Evolutionary conservation across 108 stramenopile species (phyloP), one percentile per base, ranked within the genome.

Genomic region (Skeletonema marinoi): DNA sequence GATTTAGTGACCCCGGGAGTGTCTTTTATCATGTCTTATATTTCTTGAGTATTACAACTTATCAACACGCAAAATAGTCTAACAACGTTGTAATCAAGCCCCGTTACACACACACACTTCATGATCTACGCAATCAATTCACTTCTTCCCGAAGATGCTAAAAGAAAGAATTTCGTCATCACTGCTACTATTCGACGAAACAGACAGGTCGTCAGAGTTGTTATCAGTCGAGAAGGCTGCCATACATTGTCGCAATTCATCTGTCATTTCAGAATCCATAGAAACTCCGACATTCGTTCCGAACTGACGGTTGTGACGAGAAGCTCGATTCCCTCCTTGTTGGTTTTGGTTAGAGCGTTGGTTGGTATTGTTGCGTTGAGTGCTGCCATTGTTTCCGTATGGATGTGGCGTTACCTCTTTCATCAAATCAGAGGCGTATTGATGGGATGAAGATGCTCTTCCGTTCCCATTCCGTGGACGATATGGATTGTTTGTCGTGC

Each of bases 231-330:
- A 68, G 21, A 44, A 46, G 16, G 44, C 44, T 4, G 54, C 13
- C 17, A 29, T 35, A 30, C 44, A 42, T 38, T 32, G 32, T 63
- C 38, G 31, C 32, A 35, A 48, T 30, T 73, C 66, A 3, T 32
- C 44, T 25, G 17, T 61, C 39, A 66, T 68, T 35, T 35, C 71
- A 30, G 67, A 68, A 25, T 66, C 72, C 66, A 61, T 29, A 1
- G 71, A 71, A 16, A 82, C 60, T 13, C 68, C 73, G 30, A 82
- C 51, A 21, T 74, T 71, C 21, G 81, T 82, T 36, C 81, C 81
- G 38, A 82, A 82, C 66, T 82, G 74, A 10, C 74, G 81, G 48
- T 82, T 70, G 56, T 75, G 71, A 32, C 81, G 81, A 67, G 54
- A 56, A 56, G 25, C 25, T 29, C 54, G 54, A 56, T 3, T 56